Conservation (phyloP, 495 filamentous ascomycete species). For the Geoglossum glabrum region DNA sequence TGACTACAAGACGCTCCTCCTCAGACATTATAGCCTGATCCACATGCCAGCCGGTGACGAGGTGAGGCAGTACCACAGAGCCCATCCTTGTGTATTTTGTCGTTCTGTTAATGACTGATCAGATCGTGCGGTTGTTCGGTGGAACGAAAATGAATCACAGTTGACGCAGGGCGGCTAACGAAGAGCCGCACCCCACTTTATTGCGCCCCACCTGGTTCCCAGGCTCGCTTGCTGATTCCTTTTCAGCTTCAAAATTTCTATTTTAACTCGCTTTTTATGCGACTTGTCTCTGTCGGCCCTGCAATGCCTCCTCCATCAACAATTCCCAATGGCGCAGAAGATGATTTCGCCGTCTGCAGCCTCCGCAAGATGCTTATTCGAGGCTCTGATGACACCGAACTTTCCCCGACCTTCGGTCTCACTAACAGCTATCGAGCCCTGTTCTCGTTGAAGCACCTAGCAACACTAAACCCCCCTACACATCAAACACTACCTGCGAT, state of each 20-base stretch:
- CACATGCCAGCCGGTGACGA: conserved; percentile 86
- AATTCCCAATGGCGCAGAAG: background rate
- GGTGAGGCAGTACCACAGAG: conserved; percentile 82
- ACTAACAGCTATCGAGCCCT: conserved; percentile 76
- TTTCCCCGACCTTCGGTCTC: no score
- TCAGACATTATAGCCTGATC: conserved; percentile 86
- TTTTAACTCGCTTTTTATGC: no score
- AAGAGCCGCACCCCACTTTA: no score
- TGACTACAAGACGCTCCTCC: conserved; percentile 90
- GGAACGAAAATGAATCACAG: no score
- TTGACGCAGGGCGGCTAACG: no score
- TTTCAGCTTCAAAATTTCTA: no score
- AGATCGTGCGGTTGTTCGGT: no score
- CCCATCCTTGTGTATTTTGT: conserved; percentile 35
- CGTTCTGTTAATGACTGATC: no score
- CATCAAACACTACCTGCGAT: conserved; percentile 53
- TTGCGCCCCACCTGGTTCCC: no score
- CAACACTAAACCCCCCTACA: conserved; percentile 41
- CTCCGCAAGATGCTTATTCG: conserved; percentile 60
- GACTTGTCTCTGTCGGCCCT: no score
- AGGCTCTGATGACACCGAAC: conserved; percentile 45
- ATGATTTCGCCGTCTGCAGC: conserved; percentile 24
- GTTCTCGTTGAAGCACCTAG: conserved; percentile 91
- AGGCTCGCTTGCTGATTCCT: no score
- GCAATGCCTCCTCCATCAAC: background rate